Base-by-base conservation (phyloP, 129 eudicot genomes). In the Lactuca sativa region DNA sequence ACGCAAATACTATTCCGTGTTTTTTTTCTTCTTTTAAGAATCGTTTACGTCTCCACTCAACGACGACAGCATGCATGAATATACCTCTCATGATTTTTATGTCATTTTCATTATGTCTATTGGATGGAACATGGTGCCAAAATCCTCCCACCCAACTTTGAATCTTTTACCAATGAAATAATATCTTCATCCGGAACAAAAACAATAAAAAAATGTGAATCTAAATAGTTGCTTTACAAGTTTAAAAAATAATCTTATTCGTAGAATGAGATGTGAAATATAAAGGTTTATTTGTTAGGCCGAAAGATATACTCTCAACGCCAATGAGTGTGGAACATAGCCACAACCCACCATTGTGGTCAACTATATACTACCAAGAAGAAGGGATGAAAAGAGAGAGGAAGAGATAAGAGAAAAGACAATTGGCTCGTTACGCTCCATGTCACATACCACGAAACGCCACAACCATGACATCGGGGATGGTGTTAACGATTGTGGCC, bases 121-220 rank as follows among this genome's bases (percentile, higher is more conserved):
- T 40, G 18, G 9, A 3, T 21, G 58, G 34, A 6, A 34, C 33
- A 65, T 66, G 32, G 48, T 74, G 78, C 66, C 72, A 71, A 65
- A 74, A 40, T 44, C 16, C 38, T 56, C 66, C 72, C 48, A 59
- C 48, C 78, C 56, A 74, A 64, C 78, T 74, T 74, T 74, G 71
- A 73, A 73, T 38, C 14, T 54, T 63, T 54, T 16, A 60, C 11
- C 47, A 41, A n/a, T 16, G 4, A 8, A 38, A 25, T 64, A 40
- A 55, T 38, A 54, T 10, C 31, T 37, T 51, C 21, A 32, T 0
- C 47, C 64, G 49, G 40, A 47, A 64, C 54, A 17, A n/a, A 59
- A 32, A 34, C 48, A 10, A 14, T 5, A 5, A 32, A 33, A 33
- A 47, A 47, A 47, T 11, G 12, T 47, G 52, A 47, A 47, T 47